Evolutionary conservation across 495 filamentous ascomycete genomes (phyloP), one percentile per base, ranked within the genome.

Genomic region (Aspergillus nanangensis): DNA sequence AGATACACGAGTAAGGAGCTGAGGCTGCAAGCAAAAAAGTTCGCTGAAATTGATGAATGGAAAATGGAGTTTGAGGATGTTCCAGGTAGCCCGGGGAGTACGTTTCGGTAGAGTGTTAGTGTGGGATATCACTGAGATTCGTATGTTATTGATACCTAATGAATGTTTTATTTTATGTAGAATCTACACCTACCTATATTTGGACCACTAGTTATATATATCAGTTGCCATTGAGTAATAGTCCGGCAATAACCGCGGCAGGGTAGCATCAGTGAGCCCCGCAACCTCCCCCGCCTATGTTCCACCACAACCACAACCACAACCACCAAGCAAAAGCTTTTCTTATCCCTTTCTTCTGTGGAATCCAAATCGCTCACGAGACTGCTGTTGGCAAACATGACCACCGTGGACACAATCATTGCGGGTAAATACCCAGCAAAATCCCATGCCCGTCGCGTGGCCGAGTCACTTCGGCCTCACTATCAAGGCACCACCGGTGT

Each of bases 341-440:
- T 29, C 25, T 5, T 11, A 11, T 29, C n/a, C n/a, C n/a, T n/a
- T n/a, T n/a, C n/a, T n/a, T n/a, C n/a, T n/a, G n/a, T n/a, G n/a
- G n/a, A n/a, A n/a, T n/a, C n/a, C n/a, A n/a, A n/a, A n/a, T n/a
- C n/a, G n/a, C n/a, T n/a, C n/a, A n/a, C n/a, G n/a, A n/a, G n/a
- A n/a, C n/a, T n/a, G n/a, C n/a, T n/a, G n/a, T n/a, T n/a, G 50
- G 27, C 18, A 54, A 51, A 33, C 17, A 70, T 70, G 69, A 44
- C 66, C 36, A 51, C 63, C 1, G 46, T 67, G n/a, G 65, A 80
- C 43, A 38, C 58, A 15, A 70, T 83, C 25, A 62, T 83, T 14
- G 59, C 72, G 50, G 84, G 81, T 38, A 95, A 96, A 66, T 98
- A 98, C 63, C 94, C 93, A n/a, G 94, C 89, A 33, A 97, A 96